Evolutionary conservation across 805 yeast genomes (phyloP).

Genomic region (Kazachstania kunashirensis): DNA sequence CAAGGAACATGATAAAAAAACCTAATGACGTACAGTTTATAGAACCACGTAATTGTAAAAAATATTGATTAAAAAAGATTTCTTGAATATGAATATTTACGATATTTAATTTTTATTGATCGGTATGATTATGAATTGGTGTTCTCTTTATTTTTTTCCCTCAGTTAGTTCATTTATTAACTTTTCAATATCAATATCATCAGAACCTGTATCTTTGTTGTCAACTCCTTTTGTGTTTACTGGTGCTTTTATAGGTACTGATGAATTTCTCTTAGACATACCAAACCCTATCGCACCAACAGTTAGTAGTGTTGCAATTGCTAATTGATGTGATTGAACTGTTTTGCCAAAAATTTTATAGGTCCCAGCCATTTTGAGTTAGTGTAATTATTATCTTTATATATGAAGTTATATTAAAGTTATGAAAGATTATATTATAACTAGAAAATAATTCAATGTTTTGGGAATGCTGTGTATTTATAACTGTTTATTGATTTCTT

Average conservation of each 20-base stretch:
- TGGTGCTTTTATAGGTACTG: not conserved
- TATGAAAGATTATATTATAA: too few relatives aligned
- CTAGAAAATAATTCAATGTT: too few relatives aligned
- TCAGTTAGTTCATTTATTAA: conserved; percentile 19
- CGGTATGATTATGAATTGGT: too few relatives aligned
- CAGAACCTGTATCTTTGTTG: conserved; percentile 1
- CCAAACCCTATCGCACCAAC: conserved; percentile 8
- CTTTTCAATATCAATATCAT: conserved; percentile 22
- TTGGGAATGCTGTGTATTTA: too few relatives aligned
- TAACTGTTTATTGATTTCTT: too few relatives aligned
- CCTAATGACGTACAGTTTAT: too few relatives aligned
- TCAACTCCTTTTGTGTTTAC: not conserved
- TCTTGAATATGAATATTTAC: too few relatives aligned
- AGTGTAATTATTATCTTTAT: not conserved
- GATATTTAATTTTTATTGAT: too few relatives aligned
- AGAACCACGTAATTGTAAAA: too few relatives aligned
- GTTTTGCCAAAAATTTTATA: conserved; percentile 77
- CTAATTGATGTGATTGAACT: conserved; percentile 75
- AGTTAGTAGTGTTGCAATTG: conserved; percentile 52
- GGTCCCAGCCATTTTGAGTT: conserved; percentile 33
- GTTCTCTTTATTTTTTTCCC: conserved; percentile 5
- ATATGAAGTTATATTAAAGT: too few relatives aligned
- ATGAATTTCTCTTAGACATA: not conserved
- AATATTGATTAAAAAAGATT: too few relatives aligned
- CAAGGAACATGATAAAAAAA: too few relatives aligned